Base-by-base conservation (phyloP, 148 eudicot species). In the Diospyros kaki region DNA sequence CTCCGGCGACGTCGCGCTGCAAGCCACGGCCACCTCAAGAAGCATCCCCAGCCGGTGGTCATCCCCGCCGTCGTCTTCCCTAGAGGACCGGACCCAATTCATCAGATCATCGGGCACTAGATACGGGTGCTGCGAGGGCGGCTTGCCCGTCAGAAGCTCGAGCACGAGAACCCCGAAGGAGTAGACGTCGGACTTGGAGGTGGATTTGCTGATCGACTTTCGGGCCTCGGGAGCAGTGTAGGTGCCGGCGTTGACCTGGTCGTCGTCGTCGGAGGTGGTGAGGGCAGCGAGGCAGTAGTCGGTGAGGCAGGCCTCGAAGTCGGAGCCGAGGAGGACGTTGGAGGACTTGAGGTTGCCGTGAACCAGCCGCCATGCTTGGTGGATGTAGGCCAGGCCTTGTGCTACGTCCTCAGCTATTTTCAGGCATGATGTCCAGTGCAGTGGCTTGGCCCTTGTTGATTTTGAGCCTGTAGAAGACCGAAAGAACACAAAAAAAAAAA, bases 341-440 rank as follows among this genome's bases (percentile, higher is more conserved):
- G 73, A 40, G 73, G 73, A 69, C 6, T 69, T 69, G 48, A 69
- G 73, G 15, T 69, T 69, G 62, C 73, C 73, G 50, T 69, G 73
- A 8, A 85, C 87, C 10, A 89, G 82, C 73, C 88, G 83, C 88
- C 90, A 86, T 2, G 94, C 90, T 86, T 89, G 94, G 87, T 92
- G 97, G 73, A 92, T 85, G 81, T 85, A 92, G 38, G 89, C 83
- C 55, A 92, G 94, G 73, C 97, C 94, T 78, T 92, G 92, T 39
- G 94, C 94, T 76, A 87, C 74, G 56, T 92, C 97, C 52, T 92
- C 97, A 58, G 97, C 92, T 81, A 92, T 92, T 79, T 92, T 92
- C 72, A 92, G 70, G 83, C 97, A 92, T 64, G 97, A 92, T 42
- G 97, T 92, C 97, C 97, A 92, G 75, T 92, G 97, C 38, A 92